A percentile compares a stretch with the other conserved stretches of the same genome.
These are phyloP conservation scores for Coniochaeta hoffmannii DNA, from an alignment of 2,329 filamentous ascomycete genomes.

Conservation along the genomic window DNA sequence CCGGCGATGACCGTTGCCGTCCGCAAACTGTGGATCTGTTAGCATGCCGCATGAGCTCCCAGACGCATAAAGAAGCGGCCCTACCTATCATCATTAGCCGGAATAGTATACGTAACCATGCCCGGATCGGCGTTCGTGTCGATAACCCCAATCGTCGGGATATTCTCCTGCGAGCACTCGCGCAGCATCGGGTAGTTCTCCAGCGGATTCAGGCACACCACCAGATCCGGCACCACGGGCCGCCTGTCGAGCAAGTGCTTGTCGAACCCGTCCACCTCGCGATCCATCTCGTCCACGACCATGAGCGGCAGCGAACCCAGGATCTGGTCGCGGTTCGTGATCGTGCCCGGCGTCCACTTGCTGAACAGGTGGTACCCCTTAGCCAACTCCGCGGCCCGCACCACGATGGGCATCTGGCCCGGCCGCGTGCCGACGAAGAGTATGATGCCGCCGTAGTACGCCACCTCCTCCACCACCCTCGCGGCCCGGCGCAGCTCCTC, in stretches of 20 bases:
- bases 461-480: conserved; percentile 84
- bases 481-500: conserved; percentile 86
- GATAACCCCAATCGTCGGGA: conserved; percentile 90
- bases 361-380: conserved; percentile 83
- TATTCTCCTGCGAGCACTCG: conserved; percentile 80
- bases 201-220: conserved; percentile 84
- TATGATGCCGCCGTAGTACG: conserved; percentile 73
- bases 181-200: conserved; percentile 89
- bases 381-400: conserved; percentile 70
- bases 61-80: conserved; percentile 10
- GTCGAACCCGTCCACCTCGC: conserved; percentile 52
- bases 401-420: conserved; percentile 74
- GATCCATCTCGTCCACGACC: conserved; percentile 71
- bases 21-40: conserved; percentile 54
- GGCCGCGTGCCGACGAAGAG: conserved; percentile 84
- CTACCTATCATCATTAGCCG: conserved; percentile 91
- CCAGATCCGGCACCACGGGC: conserved; percentile 77
- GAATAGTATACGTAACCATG: conserved; percentile 94
- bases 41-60: neutral
- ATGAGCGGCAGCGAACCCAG: conserved; percentile 62
- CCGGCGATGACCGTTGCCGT: conserved; percentile 76
- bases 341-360: conserved; percentile 83
- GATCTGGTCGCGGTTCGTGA: conserved; percentile 91
- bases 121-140: conserved; percentile 91
- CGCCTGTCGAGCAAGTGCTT: conserved; percentile 54